These are phyloP conservation scores for Cymbidium sinense DNA, from an alignment of 106 monocot genomes.

Conservation along the genomic window DNA sequence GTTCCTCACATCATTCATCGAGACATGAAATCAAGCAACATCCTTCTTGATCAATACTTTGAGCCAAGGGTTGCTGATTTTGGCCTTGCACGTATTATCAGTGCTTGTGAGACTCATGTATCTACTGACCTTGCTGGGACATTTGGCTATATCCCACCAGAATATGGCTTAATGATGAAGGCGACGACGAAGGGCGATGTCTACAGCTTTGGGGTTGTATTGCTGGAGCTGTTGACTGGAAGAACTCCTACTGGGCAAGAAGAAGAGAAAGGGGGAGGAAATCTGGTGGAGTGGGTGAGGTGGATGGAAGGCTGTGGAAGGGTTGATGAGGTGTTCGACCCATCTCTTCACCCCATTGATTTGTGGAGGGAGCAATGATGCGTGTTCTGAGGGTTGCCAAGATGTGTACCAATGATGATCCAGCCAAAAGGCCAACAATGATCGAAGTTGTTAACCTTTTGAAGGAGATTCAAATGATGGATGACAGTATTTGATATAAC, in stretches of 20 bases:
- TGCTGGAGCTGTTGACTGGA: constrained; percentile 44
- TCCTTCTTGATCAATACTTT: constrained; percentile 37
- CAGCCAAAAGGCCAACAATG: constrained; percentile 50
- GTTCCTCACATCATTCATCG: constrained; percentile 51
- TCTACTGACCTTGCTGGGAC: constrained; percentile 51
- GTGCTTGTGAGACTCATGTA: constrained; percentile 51
- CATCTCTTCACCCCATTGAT: constrained; percentile 6
- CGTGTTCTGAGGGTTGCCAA: constrained; percentile 27
- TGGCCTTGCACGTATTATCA: constrained; percentile 44
- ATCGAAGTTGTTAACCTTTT: constrained; percentile 39
- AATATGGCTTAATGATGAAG: constrained; percentile 44
- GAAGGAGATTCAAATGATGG: constrained; percentile 18
- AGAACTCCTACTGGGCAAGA: constrained; percentile 39
- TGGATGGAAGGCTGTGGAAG: constrained; percentile 23
- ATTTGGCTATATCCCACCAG: constrained; percentile 54
- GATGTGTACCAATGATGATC: constrained; percentile 42
- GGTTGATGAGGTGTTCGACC: constrained; percentile 30
- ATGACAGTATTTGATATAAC: not conserved
- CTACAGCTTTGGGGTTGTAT: constrained; percentile 53
- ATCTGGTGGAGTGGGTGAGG: constrained; percentile 44
- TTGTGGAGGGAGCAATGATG: constrained; percentile 35
- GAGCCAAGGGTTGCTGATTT: constrained; percentile 43
- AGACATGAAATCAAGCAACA: constrained; percentile 61
- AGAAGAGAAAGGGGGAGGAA: constrained; percentile 39
- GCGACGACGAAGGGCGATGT: constrained; percentile 46